Evolutionary conservation across 1,284 basidiomycete genomes (phyloP), one percentile per base, ranked within the genome.

Genomic region (Apiotrichum veenhuisii): DNA sequence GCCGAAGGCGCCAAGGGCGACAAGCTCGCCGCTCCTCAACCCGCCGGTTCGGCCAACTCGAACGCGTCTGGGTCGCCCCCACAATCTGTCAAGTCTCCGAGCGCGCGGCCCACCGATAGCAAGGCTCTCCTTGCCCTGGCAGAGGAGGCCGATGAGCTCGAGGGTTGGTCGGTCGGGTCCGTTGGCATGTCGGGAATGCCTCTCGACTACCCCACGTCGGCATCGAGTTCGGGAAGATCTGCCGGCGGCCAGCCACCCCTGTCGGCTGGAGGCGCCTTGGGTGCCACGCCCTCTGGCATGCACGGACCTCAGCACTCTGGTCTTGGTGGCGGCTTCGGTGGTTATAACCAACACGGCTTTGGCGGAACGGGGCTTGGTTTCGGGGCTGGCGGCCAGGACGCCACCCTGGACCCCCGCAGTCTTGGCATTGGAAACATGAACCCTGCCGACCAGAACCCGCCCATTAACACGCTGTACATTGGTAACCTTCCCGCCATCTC

Each of bases 381-480:
- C 43, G 54, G 49, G 5, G 38, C 43, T 5, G 54, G 50, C 5
- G 41, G 46, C 40, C 53, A 48, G 25, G 51, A 57, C 23, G 51
- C 50, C 36, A 20, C 34, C 5, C 23, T 62, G 25, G 60, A 62
- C 52, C 60, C 57, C 15, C 60, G 60, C 10, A 62, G 57, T 36
- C 49, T 62, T 5, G 60, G 60, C 36, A 58, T 62, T 23, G 52
- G 57, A 1, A 63, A 70, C 40, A 59, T 69, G 55, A 88, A 85
- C 62, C 83, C 84, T 8, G 84, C 91, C 40, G 91, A 95, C 77
- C 88, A 92, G 78, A 93, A 93, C 73, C 46, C 65, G 1, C 64
- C 88, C 82, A 93, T 92, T 77, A 95, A 94, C 71, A 96, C 93
- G 3, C 81, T 97, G 17, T 97, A 96, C 70, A 91, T 97, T 12